Base-by-base conservation (phyloP, 1,284 basidiomycete species). In the Clitocybe nebularis region DNA sequence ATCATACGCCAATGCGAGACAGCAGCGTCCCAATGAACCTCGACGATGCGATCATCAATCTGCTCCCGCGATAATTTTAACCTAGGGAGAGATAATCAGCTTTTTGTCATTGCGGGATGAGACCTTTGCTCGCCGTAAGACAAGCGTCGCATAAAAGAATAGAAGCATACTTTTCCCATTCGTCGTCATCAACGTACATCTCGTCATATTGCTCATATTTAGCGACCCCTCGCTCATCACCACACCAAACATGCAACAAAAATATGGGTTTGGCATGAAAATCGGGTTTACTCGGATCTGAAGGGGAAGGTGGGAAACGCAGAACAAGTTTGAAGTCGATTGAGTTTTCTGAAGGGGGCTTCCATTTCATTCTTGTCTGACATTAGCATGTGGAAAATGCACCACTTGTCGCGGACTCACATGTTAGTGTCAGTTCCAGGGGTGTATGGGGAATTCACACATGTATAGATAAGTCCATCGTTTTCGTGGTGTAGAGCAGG, bases 381-480 rank as follows among this genome's bases (percentile, higher is more conserved):
- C 16, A 50, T 43, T n/a, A 42, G 42, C n/a, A 35, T 23, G 23
- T 41, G 42, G 16, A 36, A 8, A 36, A 9, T 47, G 37, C 43
- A 41, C 14, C 5, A 34, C 21, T 17, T 13, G 19, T 47, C 25
- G 30, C 22, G 8, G 10, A 66, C 84, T 53, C 47, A 95, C 93
- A 99, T 94, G 51, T 92, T 91, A 4, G 68, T 65, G 60, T 99
- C 95, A 7, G 96, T 99, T 0, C 91, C 95, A n/a, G 88, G 73
- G 3, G 79, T 72, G 56, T 99, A 99, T 0, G 81, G 81, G 4
- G 89, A 81, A 58, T 81, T 87, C 6, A 89, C 88, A 56, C 90
- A 89, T 0, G 96, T 99, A 60, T 97, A 99, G 55, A 99, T 97
- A 46, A 99, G 79, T 0, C 96, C 96, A 57, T 99, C 96, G 54